Percentiles rank a stretch among this genome's conserved stretches.
phyloP scores from a whole-genome alignment of 345 rosid species.

The Gossypium rotundifolium region DNA sequence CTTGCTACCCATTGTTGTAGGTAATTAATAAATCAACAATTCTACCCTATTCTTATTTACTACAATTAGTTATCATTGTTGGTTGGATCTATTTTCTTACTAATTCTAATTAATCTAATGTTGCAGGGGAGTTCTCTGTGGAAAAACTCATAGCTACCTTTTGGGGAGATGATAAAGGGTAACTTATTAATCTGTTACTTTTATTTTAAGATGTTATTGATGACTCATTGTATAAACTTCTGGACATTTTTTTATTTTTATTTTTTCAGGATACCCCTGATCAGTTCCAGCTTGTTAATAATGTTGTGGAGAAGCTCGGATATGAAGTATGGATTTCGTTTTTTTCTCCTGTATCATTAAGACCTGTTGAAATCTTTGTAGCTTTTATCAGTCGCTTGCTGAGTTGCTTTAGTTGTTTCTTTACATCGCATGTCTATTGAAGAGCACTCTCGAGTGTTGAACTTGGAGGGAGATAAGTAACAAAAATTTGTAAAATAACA shows the following conservation, averaged over 20 bases:
- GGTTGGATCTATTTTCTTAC: not conserved
- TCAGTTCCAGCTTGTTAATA: conserved; percentile 38
- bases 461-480: not conserved
- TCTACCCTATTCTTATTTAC: not conserved
- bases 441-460: not conserved
- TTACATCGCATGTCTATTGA: not conserved
- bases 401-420: not conserved
- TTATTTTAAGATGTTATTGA: not conserved
- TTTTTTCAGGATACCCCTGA: conserved; percentile 34
- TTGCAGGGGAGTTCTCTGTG: conserved; percentile 66
- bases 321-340: conserved; percentile 40
- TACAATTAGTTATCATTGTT: not conserved
- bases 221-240: no score
- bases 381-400: conserved; percentile 2
- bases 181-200: conserved; percentile 2
- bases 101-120: conserved; percentile 16
- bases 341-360: not conserved
- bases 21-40: conserved; percentile 11
- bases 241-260: not conserved
- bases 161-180: conserved; percentile 41
- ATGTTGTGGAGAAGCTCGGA: conserved; percentile 55
- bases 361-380: not conserved
- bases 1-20: conserved; percentile 71
- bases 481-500: not conserved
- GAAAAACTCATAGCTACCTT: conserved; percentile 47